phyloP scores from a whole-genome alignment of 2,329 filamentous ascomycete species.

The Penicillium sp. region DNA sequence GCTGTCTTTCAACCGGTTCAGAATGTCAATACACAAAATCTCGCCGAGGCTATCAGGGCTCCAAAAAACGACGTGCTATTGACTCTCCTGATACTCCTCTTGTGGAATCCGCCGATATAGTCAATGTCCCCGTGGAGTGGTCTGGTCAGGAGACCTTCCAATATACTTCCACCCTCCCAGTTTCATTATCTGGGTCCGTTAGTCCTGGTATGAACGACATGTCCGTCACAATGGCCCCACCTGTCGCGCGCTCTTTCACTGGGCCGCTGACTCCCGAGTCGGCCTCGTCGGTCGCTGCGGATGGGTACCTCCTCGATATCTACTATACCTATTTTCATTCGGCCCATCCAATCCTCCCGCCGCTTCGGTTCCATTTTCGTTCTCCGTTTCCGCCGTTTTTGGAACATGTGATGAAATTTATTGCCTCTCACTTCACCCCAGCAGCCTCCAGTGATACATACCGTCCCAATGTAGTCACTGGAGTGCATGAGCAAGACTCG shows the following conservation, averaged over 20 bases:
- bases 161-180: slow-evolving; percentile 25
- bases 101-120: slow-evolving; percentile 45
- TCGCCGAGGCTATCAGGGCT: slow-evolving; percentile 72
- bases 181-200: slow-evolving; percentile 25
- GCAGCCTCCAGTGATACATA: slow-evolving; percentile 48
- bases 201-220: slow-evolving; percentile 28
- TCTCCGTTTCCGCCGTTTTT: slow-evolving; percentile 47
- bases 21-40: slow-evolving; percentile 74
- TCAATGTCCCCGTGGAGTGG: slow-evolving; percentile 44
- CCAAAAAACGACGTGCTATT: slow-evolving; percentile 47
- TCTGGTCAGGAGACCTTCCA: slow-evolving; percentile 35
- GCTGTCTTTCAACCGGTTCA: slow-evolving; percentile 60
- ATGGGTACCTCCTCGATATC: slow-evolving; percentile 50
- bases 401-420: slow-evolving; percentile 57
- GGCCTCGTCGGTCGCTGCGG: slow-evolving; percentile 29
- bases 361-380: slow-evolving; percentile 43
- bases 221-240: slow-evolving; percentile 16
- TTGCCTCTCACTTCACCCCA: slow-evolving; percentile 57
- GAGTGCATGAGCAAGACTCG: slow-evolving; percentile 36
- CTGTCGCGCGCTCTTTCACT: slow-evolving; percentile 16
- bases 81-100: slow-evolving; percentile 42
- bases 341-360: slow-evolving; percentile 59
- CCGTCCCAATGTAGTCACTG: slow-evolving; percentile 35
- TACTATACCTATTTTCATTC: slow-evolving; percentile 59
- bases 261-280: slow-evolving; percentile 41